Base-by-base conservation (phyloP, 768 basidiomycete species). In the Gloeostereum incarnatum region DNA sequence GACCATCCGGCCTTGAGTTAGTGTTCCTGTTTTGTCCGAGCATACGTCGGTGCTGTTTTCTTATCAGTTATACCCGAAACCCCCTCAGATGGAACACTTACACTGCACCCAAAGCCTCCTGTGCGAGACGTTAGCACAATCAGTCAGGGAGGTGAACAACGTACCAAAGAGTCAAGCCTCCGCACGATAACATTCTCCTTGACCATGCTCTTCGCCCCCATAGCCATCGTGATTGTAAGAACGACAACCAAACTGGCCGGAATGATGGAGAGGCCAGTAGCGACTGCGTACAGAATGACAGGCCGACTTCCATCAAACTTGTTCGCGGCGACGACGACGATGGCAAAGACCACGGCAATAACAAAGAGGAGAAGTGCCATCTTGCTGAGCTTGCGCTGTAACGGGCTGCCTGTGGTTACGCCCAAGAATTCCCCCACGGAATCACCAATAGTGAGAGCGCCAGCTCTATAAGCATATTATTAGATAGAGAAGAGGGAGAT, bases 21-120 rank as follows among this genome's bases (percentile, higher is more conserved):
- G 51, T 11, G 78, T 81, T 17, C 78, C 78, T 1, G 78, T 81
- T 54, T 80, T 80, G 53, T 81, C 78, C 17, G 73, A 75, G 51
- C 78, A 80, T 25, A 67, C 60, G 47, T 65, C 59, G 3, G 59
- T 62, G 6, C 6, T 10, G 16, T 7, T 18, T 8, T 9, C 8
- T 23, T 10, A 9, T 19, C 10, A 6, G 35, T 9, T 10, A 10
- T 9, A 6, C 10, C 8, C 11, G 16, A 36, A 9, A 18, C n/a
- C n/a, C 6, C 6, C 9, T 10, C 7, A 33, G 31, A 22, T 6
- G 17, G 36, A 69, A 50, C 35, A 67, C 49, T 37, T 57, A 60
- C 19, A 81, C 75, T 19, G 80, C 75, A 6, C 76, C 73, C 29
- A 81, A 50, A 36, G 69, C 75, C 49, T 81, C 77, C n/a, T n/a